These are phyloP conservation scores for Medicago ruthenica DNA, from an alignment of 306 rosid species.

Conservation along the genomic window DNA sequence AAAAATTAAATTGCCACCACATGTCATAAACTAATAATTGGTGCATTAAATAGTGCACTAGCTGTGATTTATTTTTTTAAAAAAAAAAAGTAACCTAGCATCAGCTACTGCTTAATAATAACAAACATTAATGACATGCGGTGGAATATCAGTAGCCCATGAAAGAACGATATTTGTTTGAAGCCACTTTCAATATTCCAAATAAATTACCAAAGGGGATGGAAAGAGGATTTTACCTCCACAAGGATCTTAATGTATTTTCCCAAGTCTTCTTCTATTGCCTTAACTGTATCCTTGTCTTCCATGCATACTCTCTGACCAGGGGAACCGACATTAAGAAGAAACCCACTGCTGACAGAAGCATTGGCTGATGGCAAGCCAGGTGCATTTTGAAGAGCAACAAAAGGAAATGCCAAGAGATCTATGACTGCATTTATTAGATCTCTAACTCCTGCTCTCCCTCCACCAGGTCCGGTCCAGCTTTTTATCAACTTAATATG, in stretches of 20 bases:
- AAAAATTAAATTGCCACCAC: conserved; percentile 2
- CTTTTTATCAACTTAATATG: conserved; percentile 77
- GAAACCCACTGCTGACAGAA: conserved; percentile 85
- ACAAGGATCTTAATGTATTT: conserved; percentile 75
- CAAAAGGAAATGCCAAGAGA: conserved; percentile 92
- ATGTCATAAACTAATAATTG: neutral
- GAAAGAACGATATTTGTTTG: conserved; percentile 19
- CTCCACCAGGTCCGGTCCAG: conserved; percentile 96
- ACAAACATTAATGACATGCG: conserved; percentile 21
- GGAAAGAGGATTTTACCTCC: conserved; percentile 65
- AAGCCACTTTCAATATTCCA: conserved; percentile 8
- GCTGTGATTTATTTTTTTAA: conserved; percentile 5
- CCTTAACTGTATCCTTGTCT: conserved; percentile 77
- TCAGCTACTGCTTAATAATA: conserved; percentile 32
- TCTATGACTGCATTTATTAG: conserved; percentile 71
- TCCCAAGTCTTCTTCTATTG: conserved; percentile 86
- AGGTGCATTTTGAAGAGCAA: conserved; percentile 87
- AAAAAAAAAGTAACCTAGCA: conserved; percentile 13
- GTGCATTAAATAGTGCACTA: conserved; percentile 19
- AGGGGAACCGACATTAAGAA: conserved; percentile 85
- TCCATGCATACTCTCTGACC: conserved; percentile 82
- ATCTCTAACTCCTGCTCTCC: conserved; percentile 73
- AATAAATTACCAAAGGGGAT: conserved; percentile 24
- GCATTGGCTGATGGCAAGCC: conserved; percentile 83
- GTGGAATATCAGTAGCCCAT: conserved; percentile 8